These are phyloP conservation scores for Prunus mongolica DNA, from an alignment of 306 rosid genomes.

Conservation along the genomic window DNA sequence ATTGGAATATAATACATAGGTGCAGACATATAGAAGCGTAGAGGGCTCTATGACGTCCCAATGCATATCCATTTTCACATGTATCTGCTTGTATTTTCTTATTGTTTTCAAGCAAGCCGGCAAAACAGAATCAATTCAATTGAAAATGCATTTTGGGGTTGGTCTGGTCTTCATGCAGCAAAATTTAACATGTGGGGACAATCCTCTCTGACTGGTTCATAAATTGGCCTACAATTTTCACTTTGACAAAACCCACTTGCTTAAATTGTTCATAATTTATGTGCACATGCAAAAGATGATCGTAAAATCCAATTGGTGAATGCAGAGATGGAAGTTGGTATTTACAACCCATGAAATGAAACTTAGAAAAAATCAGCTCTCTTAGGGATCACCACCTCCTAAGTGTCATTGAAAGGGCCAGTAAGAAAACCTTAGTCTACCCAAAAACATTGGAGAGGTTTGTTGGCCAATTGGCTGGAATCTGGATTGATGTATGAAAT, in stretches of 20 bases:
- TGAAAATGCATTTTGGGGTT: background rate
- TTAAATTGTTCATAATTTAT: background rate
- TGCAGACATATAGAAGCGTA: slow-evolving; percentile 6
- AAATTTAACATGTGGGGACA: background rate
- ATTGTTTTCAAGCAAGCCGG: slow-evolving; percentile 29
- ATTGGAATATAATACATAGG: background rate
- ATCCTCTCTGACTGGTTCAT: background rate
- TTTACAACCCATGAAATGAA: background rate
- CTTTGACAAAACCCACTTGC: background rate
- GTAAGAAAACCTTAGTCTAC: background rate
- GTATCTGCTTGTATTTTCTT: slow-evolving; percentile 13
- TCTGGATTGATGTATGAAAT: background rate
- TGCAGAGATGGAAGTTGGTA: background rate
- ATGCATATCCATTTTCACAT: background rate
- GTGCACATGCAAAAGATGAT: background rate
- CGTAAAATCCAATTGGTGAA: background rate
- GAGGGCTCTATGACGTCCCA: slow-evolving; percentile 3
- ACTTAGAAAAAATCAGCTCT: background rate
- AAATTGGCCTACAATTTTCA: background rate
- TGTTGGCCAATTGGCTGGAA: background rate
- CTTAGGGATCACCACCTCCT: background rate
- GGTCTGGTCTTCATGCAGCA: background rate
- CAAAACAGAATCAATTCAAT: background rate
- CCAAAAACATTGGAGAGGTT: background rate
- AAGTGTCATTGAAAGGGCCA: background rate